Percentiles rank a stretch among this genome's conserved stretches.
phyloP scores from a whole-genome alignment of 371 early-diverging fungal genomes.

The Mucor circinelloides region DNA sequence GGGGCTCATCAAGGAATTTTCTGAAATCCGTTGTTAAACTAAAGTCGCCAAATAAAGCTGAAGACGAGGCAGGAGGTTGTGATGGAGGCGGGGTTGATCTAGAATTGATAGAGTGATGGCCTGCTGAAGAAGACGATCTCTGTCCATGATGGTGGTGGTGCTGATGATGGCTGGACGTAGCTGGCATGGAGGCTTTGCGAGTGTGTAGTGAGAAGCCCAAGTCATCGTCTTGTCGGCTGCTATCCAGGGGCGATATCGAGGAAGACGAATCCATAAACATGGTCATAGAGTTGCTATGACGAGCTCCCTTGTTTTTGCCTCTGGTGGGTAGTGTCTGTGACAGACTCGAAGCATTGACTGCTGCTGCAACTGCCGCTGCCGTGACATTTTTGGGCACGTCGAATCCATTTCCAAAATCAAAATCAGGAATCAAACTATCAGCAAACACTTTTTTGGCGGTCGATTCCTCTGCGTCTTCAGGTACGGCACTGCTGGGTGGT shows the following conservation, averaged over 20 bases:
- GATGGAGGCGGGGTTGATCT: neutral
- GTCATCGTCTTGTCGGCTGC: slow-evolving; percentile 7
- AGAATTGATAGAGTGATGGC: neutral
- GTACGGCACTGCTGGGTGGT: neutral
- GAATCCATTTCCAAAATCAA: slow-evolving; percentile 54
- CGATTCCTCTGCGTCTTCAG: neutral
- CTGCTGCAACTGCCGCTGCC: slow-evolving; percentile 24
- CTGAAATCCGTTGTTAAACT: slow-evolving; percentile 37
- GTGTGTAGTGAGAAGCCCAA: slow-evolving; percentile 12
- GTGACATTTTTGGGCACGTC: slow-evolving; percentile 34
- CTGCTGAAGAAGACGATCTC: slow-evolving; percentile 5
- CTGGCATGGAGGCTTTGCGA: slow-evolving; percentile 25
- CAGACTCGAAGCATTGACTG: slow-evolving; percentile 7
- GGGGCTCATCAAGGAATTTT: slow-evolving; percentile 37
- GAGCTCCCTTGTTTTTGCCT: slow-evolving; percentile 3
- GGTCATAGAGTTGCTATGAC: slow-evolving; percentile 16
- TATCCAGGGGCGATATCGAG: neutral
- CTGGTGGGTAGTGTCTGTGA: slow-evolving; percentile 11
- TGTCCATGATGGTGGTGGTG: neutral
- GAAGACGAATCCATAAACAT: slow-evolving; percentile 7
- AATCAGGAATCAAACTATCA: slow-evolving; percentile 43
- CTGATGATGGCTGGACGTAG: neutral
- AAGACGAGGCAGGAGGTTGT: slow-evolving; percentile 2
- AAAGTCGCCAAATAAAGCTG: slow-evolving; percentile 52
- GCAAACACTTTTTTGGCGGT: slow-evolving; percentile 17